Base-by-base conservation (phyloP, 345 rosid species). In the Camelina hispida region DNA sequence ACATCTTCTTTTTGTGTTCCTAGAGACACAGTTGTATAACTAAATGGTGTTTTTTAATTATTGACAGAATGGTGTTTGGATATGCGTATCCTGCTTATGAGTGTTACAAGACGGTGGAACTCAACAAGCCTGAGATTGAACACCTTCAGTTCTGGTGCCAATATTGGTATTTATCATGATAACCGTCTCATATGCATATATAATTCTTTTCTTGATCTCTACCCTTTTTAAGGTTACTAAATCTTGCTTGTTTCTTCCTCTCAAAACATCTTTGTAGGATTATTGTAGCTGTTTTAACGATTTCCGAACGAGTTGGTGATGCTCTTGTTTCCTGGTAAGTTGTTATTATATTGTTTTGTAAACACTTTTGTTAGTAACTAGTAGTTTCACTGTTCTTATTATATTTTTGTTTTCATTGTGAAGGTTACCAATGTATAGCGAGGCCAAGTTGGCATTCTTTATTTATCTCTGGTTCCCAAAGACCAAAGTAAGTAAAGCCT, bases 41-140 rank as follows among this genome's bases (percentile, higher is more conserved):
- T n/a, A n/a, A n/a, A n/a, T n/a, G n/a, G n/a, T n/a, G n/a, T n/a
- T n/a, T n/a, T n/a, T n/a, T n/a, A 3, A 23, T 48, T 32, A 15
- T 37, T 74, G 37, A 37, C 83, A 89, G 96, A 25, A 81, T 86
- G 90, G 66, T 78, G 54, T 82, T 89, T 48, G 96, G 95, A 9
- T 89, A 94, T 57, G 91, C 87, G 14, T 91, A 89, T 69, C 97
- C 95, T 0, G 97, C 95, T 20, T 89, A 86, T 35, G 83, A 89
- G 47, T 94, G 98, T 34, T 85, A 79, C 34, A 94, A 91, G 67
- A 75, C 73, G 0, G 87, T 84, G 12, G 92, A 90, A 84, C 83
- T 82, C 61, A 84, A 78, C 51, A 75, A 68, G 58, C 84, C 83
- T 37, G 88, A 83, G 54, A 77, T 74, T 62, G 82, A 78, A 68